Evolutionary conservation across 805 yeast species (phyloP).

Genomic region (Zygotorulaspora danielsina): DNA sequence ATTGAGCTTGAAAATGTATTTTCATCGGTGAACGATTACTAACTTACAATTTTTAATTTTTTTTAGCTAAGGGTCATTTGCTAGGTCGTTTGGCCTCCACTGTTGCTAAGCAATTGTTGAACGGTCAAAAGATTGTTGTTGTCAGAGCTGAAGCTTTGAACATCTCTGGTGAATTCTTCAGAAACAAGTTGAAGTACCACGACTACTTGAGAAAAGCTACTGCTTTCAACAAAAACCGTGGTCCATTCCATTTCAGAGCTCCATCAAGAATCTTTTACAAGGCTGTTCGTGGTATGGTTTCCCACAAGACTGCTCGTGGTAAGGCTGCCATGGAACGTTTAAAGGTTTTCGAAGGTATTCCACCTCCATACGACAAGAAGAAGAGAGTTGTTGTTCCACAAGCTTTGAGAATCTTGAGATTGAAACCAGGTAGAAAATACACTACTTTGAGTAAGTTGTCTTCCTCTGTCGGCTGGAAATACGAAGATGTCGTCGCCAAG

Average conservation of each 20-base stretch:
- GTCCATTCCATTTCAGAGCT: constrained; percentile 99
- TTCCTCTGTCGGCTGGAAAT: constrained; percentile 98
- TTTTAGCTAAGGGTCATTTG: constrained; percentile 90
- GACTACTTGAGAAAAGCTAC: constrained; percentile 99
- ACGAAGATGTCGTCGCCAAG: constrained; percentile 95
- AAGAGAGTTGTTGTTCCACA: constrained; percentile 99
- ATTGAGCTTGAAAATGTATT: no score
- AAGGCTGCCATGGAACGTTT: constrained; percentile 99
- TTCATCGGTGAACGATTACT: no score
- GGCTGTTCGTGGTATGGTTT: constrained; percentile 98
- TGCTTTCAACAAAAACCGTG: constrained; percentile 96
- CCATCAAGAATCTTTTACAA: constrained; percentile 99
- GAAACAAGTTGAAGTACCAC: constrained; percentile 99
- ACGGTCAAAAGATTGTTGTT: constrained; percentile 96
- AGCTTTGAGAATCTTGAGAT: constrained; percentile 98
- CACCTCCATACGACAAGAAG: constrained; percentile 99
- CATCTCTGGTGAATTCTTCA: constrained; percentile 99
- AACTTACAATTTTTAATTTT: constrained; percentile 10
- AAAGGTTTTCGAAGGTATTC: constrained; percentile 99
- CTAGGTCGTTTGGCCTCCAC: constrained; percentile 99
- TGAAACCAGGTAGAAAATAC: constrained; percentile 99
- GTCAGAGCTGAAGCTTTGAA: constrained; percentile 97
- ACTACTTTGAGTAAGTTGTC: constrained; percentile 96
- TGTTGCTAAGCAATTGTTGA: constrained; percentile 96
- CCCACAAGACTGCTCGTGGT: constrained; percentile 99